phyloP scores from a whole-genome alignment of 2,329 filamentous ascomycete genomes.

The Alternaria solani region DNA sequence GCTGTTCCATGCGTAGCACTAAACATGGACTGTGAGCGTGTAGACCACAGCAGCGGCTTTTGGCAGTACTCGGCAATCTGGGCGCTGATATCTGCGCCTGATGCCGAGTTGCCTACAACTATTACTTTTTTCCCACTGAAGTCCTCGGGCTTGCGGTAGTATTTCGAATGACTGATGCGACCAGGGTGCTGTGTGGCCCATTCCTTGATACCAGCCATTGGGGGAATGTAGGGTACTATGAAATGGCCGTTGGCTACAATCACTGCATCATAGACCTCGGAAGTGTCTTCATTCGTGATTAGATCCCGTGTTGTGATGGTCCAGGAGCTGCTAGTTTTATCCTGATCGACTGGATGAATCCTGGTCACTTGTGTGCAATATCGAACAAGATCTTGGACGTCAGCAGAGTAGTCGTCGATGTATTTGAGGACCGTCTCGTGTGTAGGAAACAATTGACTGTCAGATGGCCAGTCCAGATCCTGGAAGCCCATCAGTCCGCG shows the following conservation, averaged over 20 bases:
- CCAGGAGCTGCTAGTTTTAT: slow-evolving; percentile 60
- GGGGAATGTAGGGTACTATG: slow-evolving; percentile 56
- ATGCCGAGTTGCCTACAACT: slow-evolving; percentile 84
- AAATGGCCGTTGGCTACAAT: slow-evolving; percentile 60
- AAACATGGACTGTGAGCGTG: slow-evolving; percentile 23
- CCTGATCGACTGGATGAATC: slow-evolving; percentile 54
- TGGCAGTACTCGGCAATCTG: slow-evolving; percentile 73
- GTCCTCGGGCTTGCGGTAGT: slow-evolving; percentile 71
- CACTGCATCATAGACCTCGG: slow-evolving; percentile 63
- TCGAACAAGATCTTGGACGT: slow-evolving; percentile 70
- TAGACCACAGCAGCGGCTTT: slow-evolving; percentile 63
- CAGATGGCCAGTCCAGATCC: slow-evolving; percentile 70
- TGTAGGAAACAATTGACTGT: slow-evolving; percentile 76
- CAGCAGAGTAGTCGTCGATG: slow-evolving; percentile 73
- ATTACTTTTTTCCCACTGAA: slow-evolving; percentile 76
- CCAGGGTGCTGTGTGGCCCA: slow-evolving; percentile 53
- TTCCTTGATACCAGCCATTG: slow-evolving; percentile 51
- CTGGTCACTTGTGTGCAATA: slow-evolving; percentile 76
- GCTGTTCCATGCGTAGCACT: slow-evolving; percentile 22
- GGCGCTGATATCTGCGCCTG: slow-evolving; percentile 80
- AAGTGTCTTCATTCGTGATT: slow-evolving; percentile 48
- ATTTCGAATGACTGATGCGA: slow-evolving; percentile 69
- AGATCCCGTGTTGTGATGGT: slow-evolving; percentile 64
- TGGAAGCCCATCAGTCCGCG: slow-evolving; percentile 81
- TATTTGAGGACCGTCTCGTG: slow-evolving; percentile 77